Base-by-base conservation (phyloP, 805 yeast genomes). In the Monosporozyma solicola region DNA sequence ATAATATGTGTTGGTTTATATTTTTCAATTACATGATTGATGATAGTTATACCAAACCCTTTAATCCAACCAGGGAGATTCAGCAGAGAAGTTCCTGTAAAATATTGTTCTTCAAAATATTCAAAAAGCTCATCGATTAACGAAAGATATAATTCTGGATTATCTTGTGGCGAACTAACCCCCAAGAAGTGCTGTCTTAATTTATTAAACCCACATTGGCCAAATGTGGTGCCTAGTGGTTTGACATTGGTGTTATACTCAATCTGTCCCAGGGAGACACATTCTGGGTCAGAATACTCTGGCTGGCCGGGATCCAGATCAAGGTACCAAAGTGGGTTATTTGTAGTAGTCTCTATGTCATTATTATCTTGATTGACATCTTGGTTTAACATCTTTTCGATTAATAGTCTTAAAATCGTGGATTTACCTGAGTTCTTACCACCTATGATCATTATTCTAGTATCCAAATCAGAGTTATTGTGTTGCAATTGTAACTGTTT, bases 261-360 rank as follows among this genome's bases (percentile, higher is more conserved):
- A 37, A 64, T 44, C 39, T 56, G 55, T 9, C 78, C 73, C 11
- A 86, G 66, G 0, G 95, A 80, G 2, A 90, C 68, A 45, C 85
- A 78, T 33, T 85, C 90, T 0, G 96, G 94, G 8, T 73, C 72
- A 0, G 90, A 81, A 57, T 76, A 82, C 60, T 87, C 95, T 0
- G 95, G 82, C 63, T 90, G 96, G 0, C 95, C 96, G 0, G 97
- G 96, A 63, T 91, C 98, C 1, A 88, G 64, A 60, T 91, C 97
- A 43, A 91, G 58, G 41, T 82, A 77, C 22, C 77, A 74, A 2
- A 83, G 68, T 0, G 63, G 53, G 1, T 59, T 54, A 5, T 60
- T 59, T 3, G 60, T 37, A n/a, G 48, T 44, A 2, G 27, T 32
- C 2, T 46, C 50, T 0, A 51, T 41, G 3, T 35, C 16, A 15